A percentile compares a stretch with the other conserved stretches of the same genome.
phyloP scores from a whole-genome alignment of 2,329 filamentous ascomycete species.

The Hymenoscyphus linearis region DNA sequence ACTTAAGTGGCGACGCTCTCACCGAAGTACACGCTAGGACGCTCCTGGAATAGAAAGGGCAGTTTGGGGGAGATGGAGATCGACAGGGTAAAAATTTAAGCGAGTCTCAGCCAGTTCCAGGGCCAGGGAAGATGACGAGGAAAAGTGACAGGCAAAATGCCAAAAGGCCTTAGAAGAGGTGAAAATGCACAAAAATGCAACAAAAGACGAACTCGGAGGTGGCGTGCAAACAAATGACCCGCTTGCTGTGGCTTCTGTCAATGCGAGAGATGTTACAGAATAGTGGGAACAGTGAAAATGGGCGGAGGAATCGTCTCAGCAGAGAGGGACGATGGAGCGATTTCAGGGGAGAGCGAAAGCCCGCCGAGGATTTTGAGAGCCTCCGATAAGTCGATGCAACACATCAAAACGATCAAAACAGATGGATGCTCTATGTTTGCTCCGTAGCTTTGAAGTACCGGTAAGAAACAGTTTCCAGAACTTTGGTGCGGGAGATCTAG shows the following conservation, averaged over 20 bases:
- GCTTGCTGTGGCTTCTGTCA: background rate
- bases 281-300: constrained; percentile 12
- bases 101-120: constrained; percentile 1
- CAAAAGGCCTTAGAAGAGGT: background rate
- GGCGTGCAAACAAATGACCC: constrained; percentile 10
- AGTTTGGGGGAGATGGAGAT: constrained; percentile 11
- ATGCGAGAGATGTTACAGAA: constrained; percentile 21
- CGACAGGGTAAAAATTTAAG: constrained; percentile 3
- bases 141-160: constrained; percentile 4
- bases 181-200: constrained; percentile 24
- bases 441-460: background rate
- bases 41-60: constrained; percentile 17
- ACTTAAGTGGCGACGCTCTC: constrained; percentile 22
- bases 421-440: no score
- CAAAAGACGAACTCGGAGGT: constrained; percentile 14
- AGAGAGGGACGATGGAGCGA: background rate
- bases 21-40: constrained; percentile 12
- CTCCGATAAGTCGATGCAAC: background rate
- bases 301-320: constrained; percentile 7
- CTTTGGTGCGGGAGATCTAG: background rate
- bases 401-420: no score
- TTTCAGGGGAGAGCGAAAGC: background rate
- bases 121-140: background rate
- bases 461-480: background rate
- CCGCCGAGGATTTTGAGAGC: background rate